These are phyloP conservation scores for Aureobasidium sp. DNA, from an alignment of 2,329 filamentous ascomycete genomes.

Conservation along the genomic window DNA sequence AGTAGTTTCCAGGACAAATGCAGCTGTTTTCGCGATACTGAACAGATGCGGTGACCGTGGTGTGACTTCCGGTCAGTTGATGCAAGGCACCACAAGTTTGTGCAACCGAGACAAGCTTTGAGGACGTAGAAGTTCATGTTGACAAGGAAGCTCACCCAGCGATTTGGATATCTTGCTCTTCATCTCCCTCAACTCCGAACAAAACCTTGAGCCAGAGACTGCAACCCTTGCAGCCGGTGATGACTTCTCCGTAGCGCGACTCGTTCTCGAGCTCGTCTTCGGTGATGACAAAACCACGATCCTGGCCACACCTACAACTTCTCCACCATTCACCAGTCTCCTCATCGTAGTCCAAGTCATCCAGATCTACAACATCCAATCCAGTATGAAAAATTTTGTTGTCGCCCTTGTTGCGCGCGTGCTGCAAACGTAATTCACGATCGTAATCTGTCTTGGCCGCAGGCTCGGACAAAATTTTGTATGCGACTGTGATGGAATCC, in stretches of 20 bases:
- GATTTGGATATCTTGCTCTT: not conserved
- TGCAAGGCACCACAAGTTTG: not conserved
- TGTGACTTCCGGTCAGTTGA: not conserved
- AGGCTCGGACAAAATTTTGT: slow-evolving; percentile 43
- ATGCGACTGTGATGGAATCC: slow-evolving; percentile 52
- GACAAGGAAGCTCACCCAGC: not conserved
- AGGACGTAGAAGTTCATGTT: not conserved
- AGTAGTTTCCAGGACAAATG: not conserved
- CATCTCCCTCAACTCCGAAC: slow-evolving; percentile 42
- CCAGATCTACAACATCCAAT: slow-evolving; percentile 49
- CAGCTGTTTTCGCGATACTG: not conserved
- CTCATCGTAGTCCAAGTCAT: slow-evolving; percentile 41
- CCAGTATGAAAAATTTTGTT: slow-evolving; percentile 35
- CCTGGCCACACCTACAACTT: slow-evolving; percentile 50
- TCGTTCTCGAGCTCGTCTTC: slow-evolving; percentile 47
- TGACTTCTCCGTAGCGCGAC: slow-evolving; percentile 44
- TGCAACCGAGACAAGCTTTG: not conserved
- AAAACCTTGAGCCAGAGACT: slow-evolving; percentile 54
- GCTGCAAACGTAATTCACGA: slow-evolving; percentile 29
- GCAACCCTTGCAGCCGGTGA: slow-evolving; percentile 53
- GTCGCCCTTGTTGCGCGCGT: slow-evolving; percentile 27
- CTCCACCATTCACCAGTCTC: slow-evolving; percentile 38
- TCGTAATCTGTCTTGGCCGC: slow-evolving; percentile 41
- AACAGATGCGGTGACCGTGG: not conserved
- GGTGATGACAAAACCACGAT: slow-evolving; percentile 44